These are phyloP conservation scores for Fusarium fracticaudum DNA, from an alignment of 2,329 filamentous ascomycete species.

Conservation along the genomic window DNA sequence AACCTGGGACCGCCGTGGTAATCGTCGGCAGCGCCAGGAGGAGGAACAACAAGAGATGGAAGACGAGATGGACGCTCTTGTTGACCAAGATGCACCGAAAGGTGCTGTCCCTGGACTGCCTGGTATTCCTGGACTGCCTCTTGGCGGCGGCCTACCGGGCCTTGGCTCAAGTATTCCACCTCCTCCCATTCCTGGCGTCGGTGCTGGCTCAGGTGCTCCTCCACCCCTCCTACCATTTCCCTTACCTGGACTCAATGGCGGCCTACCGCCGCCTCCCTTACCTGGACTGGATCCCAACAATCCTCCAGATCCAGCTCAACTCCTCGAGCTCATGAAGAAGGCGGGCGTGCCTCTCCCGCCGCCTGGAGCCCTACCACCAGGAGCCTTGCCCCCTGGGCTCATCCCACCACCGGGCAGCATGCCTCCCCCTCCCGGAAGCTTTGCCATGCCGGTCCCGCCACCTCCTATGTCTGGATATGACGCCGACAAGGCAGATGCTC, in stretches of 20 bases:
- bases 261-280: conserved; percentile 58
- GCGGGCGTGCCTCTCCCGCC: conserved; percentile 70
- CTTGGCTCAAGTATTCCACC: conserved; percentile 55
- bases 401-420: conserved; percentile 53
- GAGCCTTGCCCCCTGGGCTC: conserved; percentile 56
- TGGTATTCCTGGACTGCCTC: conserved; percentile 68
- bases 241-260: conserved; percentile 59
- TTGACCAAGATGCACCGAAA: conserved; percentile 82
- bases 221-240: conserved; percentile 64
- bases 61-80: conserved; percentile 90
- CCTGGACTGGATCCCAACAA: conserved; percentile 68
- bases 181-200: conserved; percentile 62
- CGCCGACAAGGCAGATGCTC: conserved; percentile 45
- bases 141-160: conserved; percentile 53
- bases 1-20: conserved; percentile 87
- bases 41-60: conserved; percentile 94
- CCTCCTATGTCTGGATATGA: conserved; percentile 51
- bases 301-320: conserved; percentile 68
- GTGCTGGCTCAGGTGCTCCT: conserved; percentile 51
- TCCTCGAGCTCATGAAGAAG: conserved; percentile 72
- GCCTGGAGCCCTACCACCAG: conserved; percentile 57
- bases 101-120: conserved; percentile 53
- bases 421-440: conserved; percentile 47
- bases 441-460: conserved; percentile 49
- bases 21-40: conserved; percentile 82